Evolutionary conservation across 257 asterid species (phyloP).

Genomic region (Plantago major): DNA sequence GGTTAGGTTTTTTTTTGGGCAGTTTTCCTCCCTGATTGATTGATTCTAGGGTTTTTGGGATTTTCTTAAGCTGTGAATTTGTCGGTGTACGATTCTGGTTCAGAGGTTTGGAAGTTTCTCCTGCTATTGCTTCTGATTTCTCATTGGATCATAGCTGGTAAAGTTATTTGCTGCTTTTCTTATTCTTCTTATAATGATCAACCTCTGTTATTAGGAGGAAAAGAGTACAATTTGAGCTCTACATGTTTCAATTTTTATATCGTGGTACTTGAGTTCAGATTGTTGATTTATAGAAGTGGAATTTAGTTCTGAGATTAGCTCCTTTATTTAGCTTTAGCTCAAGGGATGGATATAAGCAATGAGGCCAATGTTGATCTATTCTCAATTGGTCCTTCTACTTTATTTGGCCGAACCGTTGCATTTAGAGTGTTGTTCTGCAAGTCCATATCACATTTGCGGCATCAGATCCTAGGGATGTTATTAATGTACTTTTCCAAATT

Average conservation of each 20-base stretch:
- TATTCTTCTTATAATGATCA: too few species aligned
- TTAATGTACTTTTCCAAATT: constrained; percentile 28
- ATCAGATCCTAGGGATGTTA: constrained; percentile 30
- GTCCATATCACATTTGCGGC: constrained; percentile 69
- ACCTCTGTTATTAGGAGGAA: too few species aligned
- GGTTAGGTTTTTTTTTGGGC: neutral
- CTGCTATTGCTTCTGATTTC: too few species aligned
- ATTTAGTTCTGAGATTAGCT: neutral
- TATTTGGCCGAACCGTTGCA: constrained; percentile 79
- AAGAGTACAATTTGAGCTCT: too few species aligned
- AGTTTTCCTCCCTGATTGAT: constrained; percentile 8
- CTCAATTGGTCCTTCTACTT: constrained; percentile 78
- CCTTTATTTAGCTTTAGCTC: neutral
- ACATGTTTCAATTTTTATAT: too few species aligned
- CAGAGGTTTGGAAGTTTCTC: too few species aligned
- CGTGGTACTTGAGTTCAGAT: neutral
- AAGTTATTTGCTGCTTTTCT: too few species aligned
- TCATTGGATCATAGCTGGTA: too few species aligned
- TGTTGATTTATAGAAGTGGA: neutral
- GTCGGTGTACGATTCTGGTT: neutral
- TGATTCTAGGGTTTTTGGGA: neutral
- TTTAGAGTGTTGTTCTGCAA: constrained; percentile 81
- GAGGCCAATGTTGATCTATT: constrained; percentile 88
- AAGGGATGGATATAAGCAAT: constrained; percentile 77
- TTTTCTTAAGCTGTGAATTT: neutral